phyloP scores from a whole-genome alignment of 306 rosid genomes.

The Carpinus fangiana region DNA sequence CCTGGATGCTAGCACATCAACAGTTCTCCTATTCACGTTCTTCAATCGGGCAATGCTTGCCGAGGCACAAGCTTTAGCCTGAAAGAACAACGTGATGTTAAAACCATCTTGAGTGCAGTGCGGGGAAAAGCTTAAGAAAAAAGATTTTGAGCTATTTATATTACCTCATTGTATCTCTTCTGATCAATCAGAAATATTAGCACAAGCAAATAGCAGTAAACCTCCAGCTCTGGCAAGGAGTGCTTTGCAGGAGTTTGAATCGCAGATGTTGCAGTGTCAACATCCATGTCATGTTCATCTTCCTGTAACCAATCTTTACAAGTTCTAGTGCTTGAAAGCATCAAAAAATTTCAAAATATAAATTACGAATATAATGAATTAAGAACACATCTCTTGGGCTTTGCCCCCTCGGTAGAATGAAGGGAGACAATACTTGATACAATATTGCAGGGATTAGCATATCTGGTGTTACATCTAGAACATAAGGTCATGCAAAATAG shows the following conservation, averaged over 20 bases:
- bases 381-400: background rate
- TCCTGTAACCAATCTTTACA: slow-evolving; percentile 47
- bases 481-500: background rate
- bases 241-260: slow-evolving; percentile 67
- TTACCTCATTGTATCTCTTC: slow-evolving; percentile 81
- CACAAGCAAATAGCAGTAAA: slow-evolving; percentile 75
- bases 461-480: background rate
- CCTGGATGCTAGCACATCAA: slow-evolving; percentile 90
- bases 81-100: slow-evolving; percentile 1
- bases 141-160: background rate
- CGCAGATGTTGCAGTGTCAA: slow-evolving; percentile 77
- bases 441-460: background rate
- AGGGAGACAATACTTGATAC: background rate
- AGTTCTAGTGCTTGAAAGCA: slow-evolving; percentile 12
- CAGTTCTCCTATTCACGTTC: slow-evolving; percentile 84
- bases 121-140: background rate
- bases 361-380: background rate
- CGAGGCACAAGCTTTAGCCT: slow-evolving; percentile 93
- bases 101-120: slow-evolving; percentile 9
- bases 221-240: slow-evolving; percentile 84
- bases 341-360: background rate
- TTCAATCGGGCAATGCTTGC: slow-evolving; percentile 81
- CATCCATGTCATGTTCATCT: slow-evolving; percentile 92
- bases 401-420: background rate
- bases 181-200: slow-evolving; percentile 90